Evolutionary conservation across 768 basidiomycete species (phyloP).

Genomic region (Boletus bicolor): DNA sequence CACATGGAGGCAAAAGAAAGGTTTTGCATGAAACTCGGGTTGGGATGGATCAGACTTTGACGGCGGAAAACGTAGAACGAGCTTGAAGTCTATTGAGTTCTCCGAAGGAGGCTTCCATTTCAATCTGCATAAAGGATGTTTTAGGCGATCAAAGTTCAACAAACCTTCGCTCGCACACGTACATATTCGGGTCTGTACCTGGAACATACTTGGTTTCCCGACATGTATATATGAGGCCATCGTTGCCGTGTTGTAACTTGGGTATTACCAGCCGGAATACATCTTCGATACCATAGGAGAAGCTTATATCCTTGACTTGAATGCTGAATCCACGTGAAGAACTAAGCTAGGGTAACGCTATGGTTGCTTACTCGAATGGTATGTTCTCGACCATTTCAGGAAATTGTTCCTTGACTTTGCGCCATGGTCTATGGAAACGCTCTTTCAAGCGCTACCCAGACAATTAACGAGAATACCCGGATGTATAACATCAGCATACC

Average conservation of each 20-base stretch:
- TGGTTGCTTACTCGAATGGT: constrained; percentile 76
- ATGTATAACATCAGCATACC: constrained; percentile 44
- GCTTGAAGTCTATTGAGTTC: constrained; percentile 97
- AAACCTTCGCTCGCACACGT: constrained; percentile 57
- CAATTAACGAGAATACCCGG: constrained; percentile 3
- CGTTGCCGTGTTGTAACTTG: constrained; percentile 83
- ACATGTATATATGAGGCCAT: constrained; percentile 96
- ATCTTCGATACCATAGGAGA: constrained; percentile 83
- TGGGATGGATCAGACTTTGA: constrained; percentile 44
- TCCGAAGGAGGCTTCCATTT: constrained; percentile 99
- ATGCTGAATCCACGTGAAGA: constrained; percentile 50
- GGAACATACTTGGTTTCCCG: constrained; percentile 75
- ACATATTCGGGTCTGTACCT: constrained; percentile 92
- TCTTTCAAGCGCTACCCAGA: constrained; percentile 50
- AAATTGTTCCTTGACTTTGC: constrained; percentile 62
- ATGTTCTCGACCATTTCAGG: constrained; percentile 60
- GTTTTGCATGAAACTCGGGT: constrained; percentile 84
- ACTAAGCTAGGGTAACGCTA: background rate
- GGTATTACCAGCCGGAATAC: constrained; percentile 86
- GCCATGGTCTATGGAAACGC: constrained; percentile 82
- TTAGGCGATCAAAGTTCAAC: background rate
- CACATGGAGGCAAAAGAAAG: constrained; percentile 76
- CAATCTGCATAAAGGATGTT: constrained; percentile 47
- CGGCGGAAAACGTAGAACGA: constrained; percentile 90
- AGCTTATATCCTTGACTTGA: constrained; percentile 80